These are phyloP conservation scores for Fusarium euwallaceae DNA, from an alignment of 2,329 filamentous ascomycete species.

Conservation along the genomic window DNA sequence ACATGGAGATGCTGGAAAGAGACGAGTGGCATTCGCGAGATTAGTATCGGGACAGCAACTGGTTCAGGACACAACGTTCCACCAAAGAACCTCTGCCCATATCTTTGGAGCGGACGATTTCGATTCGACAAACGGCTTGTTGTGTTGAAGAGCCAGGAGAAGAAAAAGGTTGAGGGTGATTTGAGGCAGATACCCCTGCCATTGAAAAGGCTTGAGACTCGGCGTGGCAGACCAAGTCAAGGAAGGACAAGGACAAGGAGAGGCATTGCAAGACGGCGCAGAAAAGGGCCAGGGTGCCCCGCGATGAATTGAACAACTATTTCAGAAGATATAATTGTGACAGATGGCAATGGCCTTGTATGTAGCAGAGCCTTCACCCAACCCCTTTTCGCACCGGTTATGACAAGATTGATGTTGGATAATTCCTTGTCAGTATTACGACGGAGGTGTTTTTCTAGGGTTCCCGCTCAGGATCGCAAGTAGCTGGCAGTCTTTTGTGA, in stretches of 20 bases:
- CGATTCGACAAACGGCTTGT: constrained; percentile 19
- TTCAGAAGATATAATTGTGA: constrained; percentile 16
- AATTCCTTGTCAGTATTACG: not conserved
- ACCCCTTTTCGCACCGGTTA: not conserved
- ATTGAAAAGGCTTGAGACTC: constrained; percentile 32
- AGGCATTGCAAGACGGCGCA: constrained; percentile 17
- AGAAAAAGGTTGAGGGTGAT: constrained; percentile 32
- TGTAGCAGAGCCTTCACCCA: constrained; percentile 7
- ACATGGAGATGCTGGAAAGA: constrained; percentile 17
- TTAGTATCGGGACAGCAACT: constrained; percentile 3
- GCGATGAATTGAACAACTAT: constrained; percentile 40
- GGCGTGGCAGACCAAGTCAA: constrained; percentile 29
- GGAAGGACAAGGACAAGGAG: constrained; percentile 19
- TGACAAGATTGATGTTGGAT: not conserved
- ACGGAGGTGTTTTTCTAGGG: not conserved
- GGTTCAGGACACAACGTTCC: constrained; percentile 17
- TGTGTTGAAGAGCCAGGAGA: constrained; percentile 29
- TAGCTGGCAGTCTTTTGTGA: not conserved
- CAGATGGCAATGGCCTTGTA: constrained; percentile 22
- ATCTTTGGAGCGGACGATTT: constrained; percentile 12
- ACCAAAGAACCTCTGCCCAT: constrained; percentile 2
- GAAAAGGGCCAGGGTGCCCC: constrained; percentile 9
- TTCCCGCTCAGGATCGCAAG: not conserved
- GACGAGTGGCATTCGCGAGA: not conserved
- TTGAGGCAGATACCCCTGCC: constrained; percentile 39